Conservation (phyloP, 106 monocot species). For the Ottelia alismoides region DNA sequence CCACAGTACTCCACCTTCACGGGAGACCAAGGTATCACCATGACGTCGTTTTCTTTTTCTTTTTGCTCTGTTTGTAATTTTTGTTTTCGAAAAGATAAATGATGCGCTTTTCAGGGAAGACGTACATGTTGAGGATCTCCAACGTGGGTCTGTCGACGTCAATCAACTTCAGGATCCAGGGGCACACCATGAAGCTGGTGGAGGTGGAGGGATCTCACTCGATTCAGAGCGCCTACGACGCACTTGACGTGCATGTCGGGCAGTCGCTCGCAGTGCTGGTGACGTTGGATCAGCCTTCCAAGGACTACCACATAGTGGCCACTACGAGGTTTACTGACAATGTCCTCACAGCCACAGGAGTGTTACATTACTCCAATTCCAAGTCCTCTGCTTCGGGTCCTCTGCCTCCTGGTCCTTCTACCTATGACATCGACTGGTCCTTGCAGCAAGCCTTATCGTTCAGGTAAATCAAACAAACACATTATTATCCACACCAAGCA, state of each 20-base stretch:
- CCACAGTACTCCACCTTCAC: conserved; percentile 28
- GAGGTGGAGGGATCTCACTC: conserved; percentile 84
- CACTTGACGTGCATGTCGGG: conserved; percentile 76
- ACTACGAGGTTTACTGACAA: conserved; percentile 48
- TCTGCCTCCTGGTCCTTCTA: conserved; percentile 27
- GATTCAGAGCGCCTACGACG: conserved; percentile 65
- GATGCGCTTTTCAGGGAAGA: conserved; percentile 41
- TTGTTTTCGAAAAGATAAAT: neutral
- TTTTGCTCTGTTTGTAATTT: neutral
- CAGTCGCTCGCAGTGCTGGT: conserved; percentile 64
- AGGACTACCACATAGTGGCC: conserved; percentile 69
- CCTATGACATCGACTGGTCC: conserved; percentile 25
- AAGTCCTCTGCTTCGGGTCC: conserved; percentile 34
- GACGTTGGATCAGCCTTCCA: conserved; percentile 51
- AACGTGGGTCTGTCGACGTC: conserved; percentile 68
- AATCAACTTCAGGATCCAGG: conserved; percentile 83
- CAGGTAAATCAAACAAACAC: conserved; percentile 19
- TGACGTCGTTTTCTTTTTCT: neutral
- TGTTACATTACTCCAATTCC: conserved; percentile 70
- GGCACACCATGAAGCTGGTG: conserved; percentile 56
- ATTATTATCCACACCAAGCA: neutral
- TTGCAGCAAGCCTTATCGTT: conserved; percentile 70
- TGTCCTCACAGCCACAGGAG: conserved; percentile 26
- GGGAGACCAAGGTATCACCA: conserved; percentile 78
- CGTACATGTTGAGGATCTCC: conserved; percentile 73